phyloP scores from a whole-genome alignment of 768 basidiomycete genomes.

The Rhodotorula diobovata region DNA sequence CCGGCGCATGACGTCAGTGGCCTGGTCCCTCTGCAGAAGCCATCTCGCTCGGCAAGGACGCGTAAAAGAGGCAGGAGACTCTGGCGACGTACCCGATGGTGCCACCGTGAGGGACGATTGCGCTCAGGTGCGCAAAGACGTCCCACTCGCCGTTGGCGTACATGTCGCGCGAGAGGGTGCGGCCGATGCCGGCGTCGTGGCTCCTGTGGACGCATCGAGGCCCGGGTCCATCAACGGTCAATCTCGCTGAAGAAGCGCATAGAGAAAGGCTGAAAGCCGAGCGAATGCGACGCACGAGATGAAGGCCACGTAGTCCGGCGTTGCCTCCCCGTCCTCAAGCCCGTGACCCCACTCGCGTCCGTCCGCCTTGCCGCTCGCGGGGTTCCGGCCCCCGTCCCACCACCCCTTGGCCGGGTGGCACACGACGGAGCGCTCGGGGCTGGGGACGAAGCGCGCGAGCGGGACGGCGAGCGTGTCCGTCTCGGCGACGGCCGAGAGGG shows the following conservation, averaged over 20 bases:
- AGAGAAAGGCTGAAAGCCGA: background rate
- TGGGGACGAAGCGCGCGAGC: background rate
- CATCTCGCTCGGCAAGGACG: too few relatives aligned
- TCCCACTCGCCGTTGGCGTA: constrained; percentile 35
- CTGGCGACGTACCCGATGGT: constrained; percentile 22
- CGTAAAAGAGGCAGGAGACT: background rate
- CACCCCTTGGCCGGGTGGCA: constrained; percentile 1
- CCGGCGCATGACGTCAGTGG: too few relatives aligned
- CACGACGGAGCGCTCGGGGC: background rate
- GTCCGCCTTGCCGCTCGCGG: background rate
- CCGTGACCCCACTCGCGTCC: background rate
- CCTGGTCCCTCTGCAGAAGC: too few relatives aligned
- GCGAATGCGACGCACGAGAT: constrained; percentile 6
- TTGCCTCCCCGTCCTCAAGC: background rate
- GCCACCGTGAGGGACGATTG: constrained; percentile 26
- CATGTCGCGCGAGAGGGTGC: constrained; percentile 23
- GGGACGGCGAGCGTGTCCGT: constrained; percentile 10
- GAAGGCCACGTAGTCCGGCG: constrained; percentile 4
- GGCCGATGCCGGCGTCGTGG: constrained; percentile 11
- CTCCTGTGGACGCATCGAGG: background rate
- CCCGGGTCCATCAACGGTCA: too few relatives aligned
- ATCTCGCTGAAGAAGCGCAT: background rate
- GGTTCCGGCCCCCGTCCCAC: background rate
- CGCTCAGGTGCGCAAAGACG: constrained; percentile 19
- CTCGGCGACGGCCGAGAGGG: constrained; percentile 11